These are phyloP conservation scores for Colletotrichum sp. DNA, from an alignment of 2,329 filamentous ascomycete genomes.

Conservation along the genomic window DNA sequence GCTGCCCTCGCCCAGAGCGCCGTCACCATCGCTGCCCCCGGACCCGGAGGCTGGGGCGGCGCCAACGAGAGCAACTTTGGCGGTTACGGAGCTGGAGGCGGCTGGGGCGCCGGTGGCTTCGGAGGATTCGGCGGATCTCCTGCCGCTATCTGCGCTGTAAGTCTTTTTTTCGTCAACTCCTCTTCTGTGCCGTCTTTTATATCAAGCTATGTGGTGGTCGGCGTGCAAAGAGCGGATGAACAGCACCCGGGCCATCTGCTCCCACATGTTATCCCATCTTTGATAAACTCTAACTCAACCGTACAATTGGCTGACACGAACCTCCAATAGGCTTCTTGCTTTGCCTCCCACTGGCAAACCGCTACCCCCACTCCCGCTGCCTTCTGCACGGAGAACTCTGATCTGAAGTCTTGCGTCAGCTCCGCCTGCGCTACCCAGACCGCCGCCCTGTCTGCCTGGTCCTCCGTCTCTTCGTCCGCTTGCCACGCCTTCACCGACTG, in stretches of 20 bases:
- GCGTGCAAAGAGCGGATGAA: neutral
- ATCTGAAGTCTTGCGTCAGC: slow-evolving; percentile 24
- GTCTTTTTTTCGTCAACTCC: neutral
- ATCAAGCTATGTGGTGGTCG: neutral
- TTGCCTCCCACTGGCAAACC: slow-evolving; percentile 29
- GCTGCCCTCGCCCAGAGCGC: slow-evolving; percentile 13
- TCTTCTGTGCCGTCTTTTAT: neutral
- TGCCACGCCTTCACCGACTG: slow-evolving; percentile 26
- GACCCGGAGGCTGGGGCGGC: neutral
- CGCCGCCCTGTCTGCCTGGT: slow-evolving; percentile 23
- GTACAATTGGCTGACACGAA: neutral
- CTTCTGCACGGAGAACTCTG: slow-evolving; percentile 22
- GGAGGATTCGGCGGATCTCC: slow-evolving; percentile 2
- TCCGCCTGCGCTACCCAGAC: slow-evolving; percentile 25
- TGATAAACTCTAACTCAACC: neutral
- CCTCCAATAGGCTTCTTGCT: slow-evolving; percentile 21
- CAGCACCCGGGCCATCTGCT: neutral
- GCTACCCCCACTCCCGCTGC: slow-evolving; percentile 25
- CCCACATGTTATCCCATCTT: neutral
- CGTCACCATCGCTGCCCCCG: slow-evolving; percentile 3
- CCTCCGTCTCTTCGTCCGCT: slow-evolving; percentile 24
- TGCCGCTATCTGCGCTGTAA: slow-evolving; percentile 12
- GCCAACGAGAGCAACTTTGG: neutral
- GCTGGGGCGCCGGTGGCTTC: slow-evolving; percentile 1
- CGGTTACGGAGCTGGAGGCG: slow-evolving; percentile 1